Evolutionary conservation across 352 stramenopile genomes (phyloP), one percentile per base, ranked within the genome.

Genomic region (Phytophthora litchii): DNA sequence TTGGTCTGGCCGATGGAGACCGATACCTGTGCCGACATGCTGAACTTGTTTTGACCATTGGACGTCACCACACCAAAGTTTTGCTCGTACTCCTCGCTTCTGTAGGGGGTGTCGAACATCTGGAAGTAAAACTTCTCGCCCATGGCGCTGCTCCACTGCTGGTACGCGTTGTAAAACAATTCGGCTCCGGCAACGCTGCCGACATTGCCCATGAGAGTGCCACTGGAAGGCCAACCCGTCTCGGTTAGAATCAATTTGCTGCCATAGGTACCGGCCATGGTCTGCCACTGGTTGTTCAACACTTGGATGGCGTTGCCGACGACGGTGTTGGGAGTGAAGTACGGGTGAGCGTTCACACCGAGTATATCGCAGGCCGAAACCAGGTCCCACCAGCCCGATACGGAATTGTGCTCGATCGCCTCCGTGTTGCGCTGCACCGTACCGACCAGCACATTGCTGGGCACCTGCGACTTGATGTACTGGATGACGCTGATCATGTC

Each of bases 101-200:
- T 73, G 60, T 76, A 69, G 16, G 71, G 73, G 16, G 72, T 72
- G 63, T 90, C 76, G 43, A 83, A 90, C 57, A 87, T 76, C 62
- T 88, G 78, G 63, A 90, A 90, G 70, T 87, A 90, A 54, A 74
- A 86, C 44, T 63, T 68, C 25, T 62, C 60, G 46, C 76, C 72
- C n/a, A 87, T 56, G 44, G 57, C 64, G 25, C 48, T 54, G 44
- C 72, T 71, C 80, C 77, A 89, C 19, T 61, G 40, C 64, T 89
- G 71, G 67, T 85, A 85, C 14, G 60, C 60, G 34, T 64, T 51
- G 53, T 71, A 88, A 72, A 83, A 89, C 14, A 40, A 55, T 29
- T 67, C 40, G 0, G 76, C 72, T 25, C 49, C 44, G 0, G 64
- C 41, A 4, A 55, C 8, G 35, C 61, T 64, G 9, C 76, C 74